A percentile compares a stretch with the other conserved stretches of the same genome.
These are phyloP conservation scores for Gaeumannomyces tritici DNA, from an alignment of 2,329 filamentous ascomycete species.

Conservation along the genomic window DNA sequence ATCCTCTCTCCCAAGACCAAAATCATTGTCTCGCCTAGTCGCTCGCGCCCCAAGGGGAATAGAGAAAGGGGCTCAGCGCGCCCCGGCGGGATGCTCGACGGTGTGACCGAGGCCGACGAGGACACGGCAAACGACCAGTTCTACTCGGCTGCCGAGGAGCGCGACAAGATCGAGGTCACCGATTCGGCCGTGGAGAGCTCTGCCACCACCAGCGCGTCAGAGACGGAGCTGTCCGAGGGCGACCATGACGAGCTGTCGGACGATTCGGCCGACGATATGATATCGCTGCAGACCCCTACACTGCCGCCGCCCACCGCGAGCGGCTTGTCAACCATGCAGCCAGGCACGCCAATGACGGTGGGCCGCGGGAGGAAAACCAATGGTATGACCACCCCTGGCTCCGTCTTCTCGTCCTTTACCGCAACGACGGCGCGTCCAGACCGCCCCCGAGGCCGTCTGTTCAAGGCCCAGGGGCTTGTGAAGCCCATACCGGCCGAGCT, in stretches of 20 bases:
- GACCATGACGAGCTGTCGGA: constrained; percentile 71
- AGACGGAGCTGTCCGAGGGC: constrained; percentile 54
- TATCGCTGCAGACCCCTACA: constrained; percentile 73
- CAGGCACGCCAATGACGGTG: constrained; percentile 69
- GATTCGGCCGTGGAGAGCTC: constrained; percentile 49
- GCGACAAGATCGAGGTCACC: constrained; percentile 48
- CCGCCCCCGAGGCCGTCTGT: constrained; percentile 64
- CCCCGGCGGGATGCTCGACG: constrained; percentile 40
- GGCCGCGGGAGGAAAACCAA: constrained; percentile 57
- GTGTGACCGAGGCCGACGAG: constrained; percentile 55
- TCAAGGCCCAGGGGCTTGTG: constrained; percentile 73
- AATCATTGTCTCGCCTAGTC: constrained; percentile 67
- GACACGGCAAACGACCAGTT: constrained; percentile 87
- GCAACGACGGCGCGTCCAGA: constrained; percentile 71
- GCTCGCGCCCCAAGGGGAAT: constrained; percentile 43
- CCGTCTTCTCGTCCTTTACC: constrained; percentile 82
- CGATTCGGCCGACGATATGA: constrained; percentile 88
- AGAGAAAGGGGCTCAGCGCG: constrained; percentile 19
- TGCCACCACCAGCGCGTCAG: constrained; percentile 30
- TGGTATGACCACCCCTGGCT: constrained; percentile 73
- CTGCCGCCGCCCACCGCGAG: constrained; percentile 63
- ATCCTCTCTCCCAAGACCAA: constrained; percentile 67
- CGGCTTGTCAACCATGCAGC: constrained; percentile 67
- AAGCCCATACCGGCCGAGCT: constrained; percentile 64
- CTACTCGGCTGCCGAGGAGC: constrained; percentile 83